A percentile compares a stretch with the other conserved stretches of the same genome.
Conservation (phyloP, 768 basidiomycete genomes). For the Leccinum subtestaceum region DNA sequence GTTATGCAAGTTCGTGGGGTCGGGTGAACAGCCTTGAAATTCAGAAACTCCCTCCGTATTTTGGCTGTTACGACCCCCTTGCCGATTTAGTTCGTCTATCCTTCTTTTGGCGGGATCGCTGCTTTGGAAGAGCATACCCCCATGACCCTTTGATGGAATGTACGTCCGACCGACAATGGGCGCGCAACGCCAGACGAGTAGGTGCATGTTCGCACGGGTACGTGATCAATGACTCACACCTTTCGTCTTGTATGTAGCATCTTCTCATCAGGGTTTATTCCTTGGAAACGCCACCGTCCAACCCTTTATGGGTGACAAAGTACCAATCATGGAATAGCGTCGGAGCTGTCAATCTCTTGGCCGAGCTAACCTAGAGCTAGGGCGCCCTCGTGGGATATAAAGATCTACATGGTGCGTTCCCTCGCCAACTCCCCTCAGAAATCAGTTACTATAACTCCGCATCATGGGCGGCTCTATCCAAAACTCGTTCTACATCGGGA, state of each 20-base stretch:
- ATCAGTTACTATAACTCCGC: no score
- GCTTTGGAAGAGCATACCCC: neutral
- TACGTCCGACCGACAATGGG: neutral
- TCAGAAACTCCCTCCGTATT: neutral
- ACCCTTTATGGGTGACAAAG: neutral
- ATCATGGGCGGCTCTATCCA: constrained; percentile 8
- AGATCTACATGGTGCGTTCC: neutral
- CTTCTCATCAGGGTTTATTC: neutral
- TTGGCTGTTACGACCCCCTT: neutral
- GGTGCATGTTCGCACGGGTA: neutral
- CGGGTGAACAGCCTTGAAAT: neutral
- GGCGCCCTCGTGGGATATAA: constrained; percentile 7
- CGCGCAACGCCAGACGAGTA: neutral
- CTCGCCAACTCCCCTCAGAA: neutral
- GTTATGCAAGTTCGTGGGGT: neutral
- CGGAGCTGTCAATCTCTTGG: neutral
- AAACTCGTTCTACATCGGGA: constrained; percentile 13
- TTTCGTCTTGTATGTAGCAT: neutral
- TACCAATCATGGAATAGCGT: neutral
- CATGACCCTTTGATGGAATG: neutral
- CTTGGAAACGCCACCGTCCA: constrained; percentile 1
- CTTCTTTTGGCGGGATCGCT: neutral
- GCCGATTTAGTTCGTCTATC: no score
- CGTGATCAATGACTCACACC: neutral
- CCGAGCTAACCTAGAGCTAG: neutral